Percentiles rank a stretch among this genome's conserved stretches.
Evolutionary conservation across 176 grass and related monocot species (phyloP).

Genomic region (Zoysia japonica): DNA sequence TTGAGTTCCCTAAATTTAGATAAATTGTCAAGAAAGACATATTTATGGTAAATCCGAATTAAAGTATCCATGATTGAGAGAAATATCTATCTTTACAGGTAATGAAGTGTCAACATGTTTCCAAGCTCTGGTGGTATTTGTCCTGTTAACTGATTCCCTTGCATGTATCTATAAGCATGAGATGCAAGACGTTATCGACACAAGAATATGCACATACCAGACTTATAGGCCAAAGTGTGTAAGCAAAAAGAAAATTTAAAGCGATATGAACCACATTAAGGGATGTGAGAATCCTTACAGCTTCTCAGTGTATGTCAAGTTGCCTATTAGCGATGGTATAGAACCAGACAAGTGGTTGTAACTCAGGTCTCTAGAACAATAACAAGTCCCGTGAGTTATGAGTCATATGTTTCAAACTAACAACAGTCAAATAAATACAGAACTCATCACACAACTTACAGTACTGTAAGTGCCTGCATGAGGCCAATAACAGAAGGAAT

Average conservation of each 20-base stretch:
- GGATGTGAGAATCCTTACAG: slow-evolving; percentile 58
- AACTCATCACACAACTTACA: slow-evolving; percentile 56
- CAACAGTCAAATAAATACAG: neutral
- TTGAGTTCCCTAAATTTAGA: slow-evolving; percentile 76
- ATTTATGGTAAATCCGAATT: neutral
- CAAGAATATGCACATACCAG: neutral
- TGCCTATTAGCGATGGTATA: slow-evolving; percentile 88
- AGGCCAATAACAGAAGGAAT: slow-evolving; percentile 97
- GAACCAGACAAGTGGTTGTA: slow-evolving; percentile 82
- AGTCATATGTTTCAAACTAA: neutral
- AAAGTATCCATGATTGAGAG: neutral
- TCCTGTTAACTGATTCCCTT: slow-evolving; percentile 75
- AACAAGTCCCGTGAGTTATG: neutral
- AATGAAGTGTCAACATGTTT: slow-evolving; percentile 95
- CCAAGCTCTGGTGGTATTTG: slow-evolving; percentile 90
- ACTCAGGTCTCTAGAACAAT: slow-evolving; percentile 75
- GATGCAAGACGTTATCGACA: neutral
- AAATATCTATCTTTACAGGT: slow-evolving; percentile 55
- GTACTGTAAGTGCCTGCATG: slow-evolving; percentile 93
- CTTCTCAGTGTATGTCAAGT: slow-evolving; percentile 97
- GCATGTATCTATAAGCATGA: slow-evolving; percentile 63
- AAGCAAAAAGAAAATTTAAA: neutral
- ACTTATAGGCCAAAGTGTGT: neutral
- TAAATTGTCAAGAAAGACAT: slow-evolving; percentile 13
- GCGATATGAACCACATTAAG: neutral